Conservation (phyloP, 2,329 filamentous ascomycete species). For the Knufia petricola region DNA sequence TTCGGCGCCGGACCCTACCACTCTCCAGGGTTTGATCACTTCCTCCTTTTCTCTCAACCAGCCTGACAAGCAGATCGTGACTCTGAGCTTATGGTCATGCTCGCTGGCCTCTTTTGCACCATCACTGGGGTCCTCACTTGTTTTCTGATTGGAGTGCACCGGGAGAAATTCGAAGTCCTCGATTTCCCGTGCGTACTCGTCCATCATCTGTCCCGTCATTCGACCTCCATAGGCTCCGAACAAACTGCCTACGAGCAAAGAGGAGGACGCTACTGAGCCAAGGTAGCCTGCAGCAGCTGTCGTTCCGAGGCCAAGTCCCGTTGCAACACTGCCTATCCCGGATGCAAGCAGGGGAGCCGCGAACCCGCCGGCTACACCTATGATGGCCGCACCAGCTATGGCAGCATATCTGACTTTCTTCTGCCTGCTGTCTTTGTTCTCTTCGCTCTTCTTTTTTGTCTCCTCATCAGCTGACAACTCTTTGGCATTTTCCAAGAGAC, state of each 20-base stretch:
- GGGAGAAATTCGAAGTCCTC: constrained; percentile 82
- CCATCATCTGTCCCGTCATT: constrained; percentile 78
- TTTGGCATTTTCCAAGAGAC: constrained; percentile 65
- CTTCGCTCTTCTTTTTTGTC: constrained; percentile 60
- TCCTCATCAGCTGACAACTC: constrained; percentile 70
- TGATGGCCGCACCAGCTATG: constrained; percentile 76
- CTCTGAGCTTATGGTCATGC: constrained; percentile 56
- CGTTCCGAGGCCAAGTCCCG: constrained; percentile 63
- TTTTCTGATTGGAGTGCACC: constrained; percentile 42
- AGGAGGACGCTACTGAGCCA: constrained; percentile 69
- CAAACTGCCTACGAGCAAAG: constrained; percentile 68
- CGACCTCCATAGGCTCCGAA: constrained; percentile 86
- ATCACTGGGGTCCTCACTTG: constrained; percentile 35
- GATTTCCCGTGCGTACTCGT: constrained; percentile 75
- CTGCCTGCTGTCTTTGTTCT: constrained; percentile 54
- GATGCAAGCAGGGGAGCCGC: constrained; percentile 68
- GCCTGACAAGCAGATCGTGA: constrained; percentile 75
- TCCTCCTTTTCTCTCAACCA: constrained; percentile 67
- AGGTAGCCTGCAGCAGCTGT: constrained; percentile 68
- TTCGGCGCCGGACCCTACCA: constrained; percentile 63
- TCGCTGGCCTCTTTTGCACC: constrained; percentile 32
- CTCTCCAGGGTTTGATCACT: constrained; percentile 67
- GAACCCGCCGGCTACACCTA: constrained; percentile 71
- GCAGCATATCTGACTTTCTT: constrained; percentile 81
- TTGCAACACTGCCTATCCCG: constrained; percentile 69